Evolutionary conservation across 306 rosid species (phyloP).

Genomic region (Vicia villosa): DNA sequence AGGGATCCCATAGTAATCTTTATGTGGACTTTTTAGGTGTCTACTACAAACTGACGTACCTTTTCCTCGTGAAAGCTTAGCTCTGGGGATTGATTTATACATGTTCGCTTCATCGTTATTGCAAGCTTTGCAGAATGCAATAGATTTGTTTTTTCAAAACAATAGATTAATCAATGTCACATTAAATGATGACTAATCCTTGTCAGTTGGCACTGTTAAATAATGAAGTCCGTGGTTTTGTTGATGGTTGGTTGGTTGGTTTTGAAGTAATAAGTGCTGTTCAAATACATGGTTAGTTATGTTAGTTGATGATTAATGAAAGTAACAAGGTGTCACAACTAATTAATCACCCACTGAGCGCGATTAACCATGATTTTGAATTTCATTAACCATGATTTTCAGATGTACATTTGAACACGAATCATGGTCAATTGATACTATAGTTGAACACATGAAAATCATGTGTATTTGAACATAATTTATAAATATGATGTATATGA

Average conservation of each 20-base stretch:
- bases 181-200: constrained; percentile 11
- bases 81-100: constrained; percentile 2
- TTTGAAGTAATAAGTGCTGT: constrained; percentile 6
- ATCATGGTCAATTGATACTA: not conserved
- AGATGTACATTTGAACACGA: not conserved
- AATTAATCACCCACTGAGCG: no score
- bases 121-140: constrained; percentile 2
- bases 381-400: not conserved
- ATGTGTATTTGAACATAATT: not conserved
- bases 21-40: no score
- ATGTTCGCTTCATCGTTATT: not conserved
- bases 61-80: not conserved
- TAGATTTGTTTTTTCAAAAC: not conserved
- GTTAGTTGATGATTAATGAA: not conserved
- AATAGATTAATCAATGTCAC: not conserved
- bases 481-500: not conserved
- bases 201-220: not conserved
- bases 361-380: no score
- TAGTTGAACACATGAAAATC: not conserved
- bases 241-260: constrained; percentile 18
- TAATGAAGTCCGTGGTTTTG: constrained; percentile 16
- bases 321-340: not conserved
- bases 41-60: not conserved
- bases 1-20: not conserved
- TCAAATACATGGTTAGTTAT: not conserved